Evolutionary conservation across 2,329 filamentous ascomycete species (phyloP).

Genomic region (Fusarium multiceps): DNA sequence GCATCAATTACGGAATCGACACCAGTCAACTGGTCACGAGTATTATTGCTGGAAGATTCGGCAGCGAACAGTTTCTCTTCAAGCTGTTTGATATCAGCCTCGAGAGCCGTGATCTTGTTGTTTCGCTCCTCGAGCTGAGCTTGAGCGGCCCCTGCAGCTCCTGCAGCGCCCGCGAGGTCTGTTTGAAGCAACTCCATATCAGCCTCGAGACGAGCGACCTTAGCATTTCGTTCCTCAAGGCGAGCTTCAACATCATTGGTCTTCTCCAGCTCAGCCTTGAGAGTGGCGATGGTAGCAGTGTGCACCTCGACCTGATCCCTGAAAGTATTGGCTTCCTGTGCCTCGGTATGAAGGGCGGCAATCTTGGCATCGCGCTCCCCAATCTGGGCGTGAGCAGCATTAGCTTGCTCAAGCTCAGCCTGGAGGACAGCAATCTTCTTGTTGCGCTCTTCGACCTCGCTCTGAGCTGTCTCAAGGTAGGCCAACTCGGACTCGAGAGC

Average conservation of each 20-base stretch:
- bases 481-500: slow-evolving; percentile 35
- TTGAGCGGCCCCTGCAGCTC: slow-evolving; percentile 30
- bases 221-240: slow-evolving; percentile 36
- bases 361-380: slow-evolving; percentile 35
- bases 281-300: slow-evolving; percentile 33
- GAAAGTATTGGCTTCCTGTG: slow-evolving; percentile 28
- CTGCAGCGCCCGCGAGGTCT: slow-evolving; percentile 36
- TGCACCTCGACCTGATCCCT: slow-evolving; percentile 36
- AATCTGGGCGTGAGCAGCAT: slow-evolving; percentile 13
- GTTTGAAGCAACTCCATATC: slow-evolving; percentile 51
- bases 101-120: slow-evolving; percentile 56
- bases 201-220: slow-evolving; percentile 41
- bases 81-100: slow-evolving; percentile 49
- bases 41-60: slow-evolving; percentile 55
- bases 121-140: slow-evolving; percentile 53
- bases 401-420: slow-evolving; percentile 50
- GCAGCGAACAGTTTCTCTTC: slow-evolving; percentile 43
- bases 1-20: slow-evolving; percentile 47
- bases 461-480: slow-evolving; percentile 30
- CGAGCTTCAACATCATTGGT: slow-evolving; percentile 24
- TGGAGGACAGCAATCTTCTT: slow-evolving; percentile 38
- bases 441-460: slow-evolving; percentile 36
- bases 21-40: slow-evolving; percentile 48
- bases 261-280: slow-evolving; percentile 38
- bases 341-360: slow-evolving; percentile 25